phyloP scores from a whole-genome alignment of 805 yeast species.

The Yamadazyma scolyti region DNA sequence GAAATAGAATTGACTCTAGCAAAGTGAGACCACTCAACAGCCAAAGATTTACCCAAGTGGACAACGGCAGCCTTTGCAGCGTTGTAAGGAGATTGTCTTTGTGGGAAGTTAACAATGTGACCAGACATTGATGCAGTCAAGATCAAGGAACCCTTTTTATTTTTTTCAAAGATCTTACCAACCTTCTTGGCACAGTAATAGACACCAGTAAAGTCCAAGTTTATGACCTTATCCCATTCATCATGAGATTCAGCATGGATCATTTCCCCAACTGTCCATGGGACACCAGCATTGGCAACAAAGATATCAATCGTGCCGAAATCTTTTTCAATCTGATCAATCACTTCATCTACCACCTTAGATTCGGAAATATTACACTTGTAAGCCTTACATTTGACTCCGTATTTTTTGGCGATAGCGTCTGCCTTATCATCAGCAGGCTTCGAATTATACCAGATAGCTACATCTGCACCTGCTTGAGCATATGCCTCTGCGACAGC shows the following conservation, averaged over 20 bases:
- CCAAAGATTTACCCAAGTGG: constrained; percentile 41
- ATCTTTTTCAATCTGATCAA: constrained; percentile 53
- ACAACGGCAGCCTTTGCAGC: constrained; percentile 45
- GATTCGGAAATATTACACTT: constrained; percentile 53
- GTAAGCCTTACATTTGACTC: constrained; percentile 61
- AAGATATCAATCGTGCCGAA: constrained; percentile 80
- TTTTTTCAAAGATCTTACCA: constrained; percentile 36
- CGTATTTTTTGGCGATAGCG: constrained; percentile 51
- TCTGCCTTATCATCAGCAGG: constrained; percentile 64
- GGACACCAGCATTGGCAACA: constrained; percentile 88
- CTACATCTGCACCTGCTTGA: constrained; percentile 82
- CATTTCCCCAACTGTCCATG: constrained; percentile 67
- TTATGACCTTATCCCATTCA: constrained; percentile 32
- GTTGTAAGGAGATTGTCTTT: constrained; percentile 44
- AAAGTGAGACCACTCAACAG: constrained; percentile 47
- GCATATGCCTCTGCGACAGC: constrained; percentile 81
- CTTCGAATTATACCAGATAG: constrained; percentile 43
- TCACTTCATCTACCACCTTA: constrained; percentile 45
- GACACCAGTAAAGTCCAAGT: constrained; percentile 39
- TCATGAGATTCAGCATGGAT: constrained; percentile 34
- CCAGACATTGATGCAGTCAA: constrained; percentile 47
- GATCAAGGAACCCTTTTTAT: constrained; percentile 41
- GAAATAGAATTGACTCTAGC: constrained; percentile 41
- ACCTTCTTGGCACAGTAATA: constrained; percentile 42
- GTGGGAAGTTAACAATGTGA: constrained; percentile 45